phyloP scores from a whole-genome alignment of 2,329 filamentous ascomycete genomes.

The Lizonia empirigonia region DNA sequence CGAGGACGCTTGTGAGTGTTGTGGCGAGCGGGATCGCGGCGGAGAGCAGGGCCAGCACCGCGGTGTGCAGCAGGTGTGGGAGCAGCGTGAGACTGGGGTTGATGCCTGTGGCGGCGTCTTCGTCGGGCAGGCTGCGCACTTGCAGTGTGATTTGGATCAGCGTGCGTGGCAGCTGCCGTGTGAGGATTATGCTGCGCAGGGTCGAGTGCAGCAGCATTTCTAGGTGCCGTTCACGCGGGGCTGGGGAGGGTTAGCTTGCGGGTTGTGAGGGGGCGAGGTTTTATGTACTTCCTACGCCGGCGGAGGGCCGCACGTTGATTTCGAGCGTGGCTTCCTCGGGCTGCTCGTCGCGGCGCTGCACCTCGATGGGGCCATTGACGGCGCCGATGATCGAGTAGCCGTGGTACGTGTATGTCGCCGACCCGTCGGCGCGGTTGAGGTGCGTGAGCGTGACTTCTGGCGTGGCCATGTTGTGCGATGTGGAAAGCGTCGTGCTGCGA shows the following conservation, averaged over 20 bases:
- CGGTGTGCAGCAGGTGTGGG: slow-evolving; percentile 80
- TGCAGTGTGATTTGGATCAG: slow-evolving; percentile 85
- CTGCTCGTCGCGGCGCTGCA: slow-evolving; percentile 84
- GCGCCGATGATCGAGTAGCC: slow-evolving; percentile 83
- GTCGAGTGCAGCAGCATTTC: slow-evolving; percentile 76
- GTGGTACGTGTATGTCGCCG: slow-evolving; percentile 73
- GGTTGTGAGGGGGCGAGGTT: slow-evolving; percentile 4
- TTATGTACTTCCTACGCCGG: slow-evolving; percentile 80
- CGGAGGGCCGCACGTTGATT: slow-evolving; percentile 84
- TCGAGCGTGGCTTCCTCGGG: slow-evolving; percentile 91
- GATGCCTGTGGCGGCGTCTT: slow-evolving; percentile 67
- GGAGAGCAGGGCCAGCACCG: slow-evolving; percentile 81
- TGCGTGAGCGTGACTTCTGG: slow-evolving; percentile 44
- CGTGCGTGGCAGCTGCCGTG: slow-evolving; percentile 75
- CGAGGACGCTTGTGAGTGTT: slow-evolving; percentile 77
- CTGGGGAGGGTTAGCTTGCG: slow-evolving; percentile 16
- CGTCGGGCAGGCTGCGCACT: slow-evolving; percentile 70
- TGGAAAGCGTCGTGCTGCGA: background rate
- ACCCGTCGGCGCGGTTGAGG: slow-evolving; percentile 77
- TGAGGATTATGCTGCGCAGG: slow-evolving; percentile 74
- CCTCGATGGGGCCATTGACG: slow-evolving; percentile 93
- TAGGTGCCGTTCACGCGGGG: slow-evolving; percentile 68
- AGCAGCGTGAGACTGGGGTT: slow-evolving; percentile 75
- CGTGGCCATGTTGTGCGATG: slow-evolving; percentile 30
- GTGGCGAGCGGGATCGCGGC: slow-evolving; percentile 80